Percentiles rank a stretch among this genome's conserved stretches.
Evolutionary conservation across 371 early-diverging fungal species (phyloP).

Genomic region (Globomyces sp.): DNA sequence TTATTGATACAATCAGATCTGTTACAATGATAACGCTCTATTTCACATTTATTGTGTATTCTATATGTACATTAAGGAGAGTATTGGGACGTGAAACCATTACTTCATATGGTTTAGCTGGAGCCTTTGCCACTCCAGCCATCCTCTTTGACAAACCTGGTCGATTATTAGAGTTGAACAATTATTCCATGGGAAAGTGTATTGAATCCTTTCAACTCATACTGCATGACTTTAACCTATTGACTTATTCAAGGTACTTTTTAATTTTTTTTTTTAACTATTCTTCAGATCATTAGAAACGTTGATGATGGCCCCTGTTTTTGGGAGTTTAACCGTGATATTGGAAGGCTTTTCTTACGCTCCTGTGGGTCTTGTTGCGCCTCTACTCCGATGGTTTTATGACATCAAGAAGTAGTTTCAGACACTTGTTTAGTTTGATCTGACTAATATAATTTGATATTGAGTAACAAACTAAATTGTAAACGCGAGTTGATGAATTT

Average conservation of each 20-base stretch:
- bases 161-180: constrained; percentile 13
- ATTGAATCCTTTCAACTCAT: background rate
- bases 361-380: constrained; percentile 2
- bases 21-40: constrained; percentile 5
- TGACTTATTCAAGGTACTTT: background rate
- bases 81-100: constrained; percentile 7
- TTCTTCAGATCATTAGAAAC: background rate
- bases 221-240: background rate
- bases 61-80: constrained; percentile 2
- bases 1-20: constrained; percentile 2
- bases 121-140: constrained; percentile 6
- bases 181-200: background rate
- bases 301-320: constrained; percentile 10
- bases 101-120: constrained; percentile 2
- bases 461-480: too few species aligned
- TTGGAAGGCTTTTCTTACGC: constrained; percentile 3
- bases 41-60: background rate
- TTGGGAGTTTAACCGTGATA: background rate
- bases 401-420: constrained; percentile 5
- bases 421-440: too few species aligned
- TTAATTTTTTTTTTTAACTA: background rate
- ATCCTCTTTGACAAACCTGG: constrained; percentile 16
- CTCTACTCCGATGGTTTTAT: constrained; percentile 12
- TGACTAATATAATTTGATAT: too few species aligned
- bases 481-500: too few species aligned